phyloP scores from a whole-genome alignment of 2,329 filamentous ascomycete genomes.

The Arthrobotrys sinensis region DNA sequence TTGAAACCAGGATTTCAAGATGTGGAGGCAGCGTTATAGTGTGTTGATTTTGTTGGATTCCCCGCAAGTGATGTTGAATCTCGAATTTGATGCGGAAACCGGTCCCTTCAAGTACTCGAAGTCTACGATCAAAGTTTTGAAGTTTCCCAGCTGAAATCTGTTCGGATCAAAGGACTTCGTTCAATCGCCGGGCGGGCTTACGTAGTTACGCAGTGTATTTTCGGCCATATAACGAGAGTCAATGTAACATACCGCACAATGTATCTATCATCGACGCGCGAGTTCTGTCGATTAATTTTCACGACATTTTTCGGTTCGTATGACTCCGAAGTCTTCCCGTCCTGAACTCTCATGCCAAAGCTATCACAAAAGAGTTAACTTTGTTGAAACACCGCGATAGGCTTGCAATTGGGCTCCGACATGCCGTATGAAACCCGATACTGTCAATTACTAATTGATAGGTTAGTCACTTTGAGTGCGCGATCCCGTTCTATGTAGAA shows the following conservation, averaged over 20 bases:
- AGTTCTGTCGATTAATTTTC: neutral
- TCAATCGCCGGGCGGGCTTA: neutral
- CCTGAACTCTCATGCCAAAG: neutral
- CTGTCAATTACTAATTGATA: neutral
- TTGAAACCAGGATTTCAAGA: neutral
- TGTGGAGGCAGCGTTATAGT: constrained; percentile 4
- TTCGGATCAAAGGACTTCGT: neutral
- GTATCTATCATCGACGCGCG: neutral
- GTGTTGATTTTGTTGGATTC: constrained; percentile 57
- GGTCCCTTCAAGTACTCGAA: neutral
- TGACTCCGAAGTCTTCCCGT: constrained; percentile 16
- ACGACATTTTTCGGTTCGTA: constrained; percentile 4
- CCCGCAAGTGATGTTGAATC: constrained; percentile 21
- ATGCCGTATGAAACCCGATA: constrained; percentile 23
- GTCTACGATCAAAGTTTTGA: neutral
- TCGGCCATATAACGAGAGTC: neutral
- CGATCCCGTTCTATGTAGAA: neutral
- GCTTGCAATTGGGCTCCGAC: constrained; percentile 8
- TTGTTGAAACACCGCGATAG: neutral
- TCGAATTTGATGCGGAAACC: neutral
- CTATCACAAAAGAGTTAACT: neutral
- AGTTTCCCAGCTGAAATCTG: neutral
- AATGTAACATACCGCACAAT: neutral
- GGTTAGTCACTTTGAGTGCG: neutral
- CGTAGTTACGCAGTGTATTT: neutral